Evolutionary conservation across 1,139 yeast species (phyloP).

Genomic region (Entelexis sorbosivorans): DNA sequence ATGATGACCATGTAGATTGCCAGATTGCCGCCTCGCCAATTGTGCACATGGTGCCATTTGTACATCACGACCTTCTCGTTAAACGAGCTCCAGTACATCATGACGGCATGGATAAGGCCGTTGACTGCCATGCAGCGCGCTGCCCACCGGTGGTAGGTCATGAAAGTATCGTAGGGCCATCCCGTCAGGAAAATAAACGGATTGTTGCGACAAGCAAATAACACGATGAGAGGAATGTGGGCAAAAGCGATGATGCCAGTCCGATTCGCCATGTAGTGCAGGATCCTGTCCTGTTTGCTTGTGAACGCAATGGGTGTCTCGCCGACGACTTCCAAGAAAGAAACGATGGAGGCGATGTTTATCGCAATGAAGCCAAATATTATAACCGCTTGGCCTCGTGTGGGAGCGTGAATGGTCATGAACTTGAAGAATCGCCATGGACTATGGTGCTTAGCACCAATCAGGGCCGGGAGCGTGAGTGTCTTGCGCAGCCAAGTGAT

Average conservation of each 20-base stretch:
- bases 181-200: constrained; percentile 47
- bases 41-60: constrained; percentile 34
- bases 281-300: constrained; percentile 25
- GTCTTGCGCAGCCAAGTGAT: constrained; percentile 25
- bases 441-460: constrained; percentile 26
- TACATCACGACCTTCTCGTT: constrained; percentile 31
- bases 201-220: constrained; percentile 56
- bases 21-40: constrained; percentile 39
- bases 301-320: constrained; percentile 24
- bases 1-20: constrained; percentile 34
- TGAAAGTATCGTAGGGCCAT: constrained; percentile 54
- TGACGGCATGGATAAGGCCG: constrained; percentile 32
- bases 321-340: constrained; percentile 21
- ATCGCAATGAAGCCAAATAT: constrained; percentile 26
- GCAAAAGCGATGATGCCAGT: constrained; percentile 51
- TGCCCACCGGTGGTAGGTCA: constrained; percentile 53
- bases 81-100: constrained; percentile 30
- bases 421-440: constrained; percentile 24
- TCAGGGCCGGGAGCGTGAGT: constrained; percentile 30
- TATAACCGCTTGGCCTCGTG: constrained; percentile 31
- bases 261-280: constrained; percentile 43
- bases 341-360: constrained; percentile 25
- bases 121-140: constrained; percentile 46
- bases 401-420: constrained; percentile 27
- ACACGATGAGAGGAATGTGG: constrained; percentile 43